phyloP scores from a whole-genome alignment of 345 rosid species.

The Clarkia xantiana region DNA sequence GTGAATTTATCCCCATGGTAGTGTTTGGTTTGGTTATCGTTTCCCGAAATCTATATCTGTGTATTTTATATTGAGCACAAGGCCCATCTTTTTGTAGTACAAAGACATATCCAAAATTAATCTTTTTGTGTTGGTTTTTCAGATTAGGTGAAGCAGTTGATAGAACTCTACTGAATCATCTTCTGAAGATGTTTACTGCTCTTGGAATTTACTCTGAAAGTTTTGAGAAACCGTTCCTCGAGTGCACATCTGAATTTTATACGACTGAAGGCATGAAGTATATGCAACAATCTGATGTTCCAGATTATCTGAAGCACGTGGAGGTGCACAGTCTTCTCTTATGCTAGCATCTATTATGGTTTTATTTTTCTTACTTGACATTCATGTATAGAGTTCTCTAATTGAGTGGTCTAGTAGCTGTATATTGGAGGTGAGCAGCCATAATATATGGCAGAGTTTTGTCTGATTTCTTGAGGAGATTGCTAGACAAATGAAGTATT shows the following conservation, averaged over 20 bases:
- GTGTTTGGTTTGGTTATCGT: no score
- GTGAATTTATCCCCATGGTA: no score
- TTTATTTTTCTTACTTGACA: neutral
- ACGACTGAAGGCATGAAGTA: conserved; percentile 93
- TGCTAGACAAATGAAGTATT: no score
- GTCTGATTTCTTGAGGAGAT: no score
- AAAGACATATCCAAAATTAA: neutral
- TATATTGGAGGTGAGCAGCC: no score
- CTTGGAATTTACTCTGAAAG: conserved; percentile 87
- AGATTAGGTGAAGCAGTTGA: conserved; percentile 91
- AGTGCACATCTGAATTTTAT: conserved; percentile 87
- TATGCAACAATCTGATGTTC: conserved; percentile 97
- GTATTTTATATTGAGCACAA: neutral
- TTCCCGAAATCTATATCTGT: no score
- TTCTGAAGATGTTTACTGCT: conserved; percentile 95
- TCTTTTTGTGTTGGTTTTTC: conserved; percentile 16
- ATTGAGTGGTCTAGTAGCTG: neutral
- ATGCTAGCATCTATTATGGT: neutral
- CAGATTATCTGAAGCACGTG: conserved; percentile 93
- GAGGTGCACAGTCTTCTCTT: conserved; percentile 42
- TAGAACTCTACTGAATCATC: conserved; percentile 79
- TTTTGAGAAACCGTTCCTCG: conserved; percentile 91
- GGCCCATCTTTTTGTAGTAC: neutral
- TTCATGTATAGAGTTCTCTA: neutral
- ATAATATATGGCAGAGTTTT: no score